A percentile compares a stretch with the other conserved stretches of the same genome.
These are phyloP conservation scores for Dothideomycetes sp. DNA, from an alignment of 2,329 filamentous ascomycete species.

Conservation along the genomic window DNA sequence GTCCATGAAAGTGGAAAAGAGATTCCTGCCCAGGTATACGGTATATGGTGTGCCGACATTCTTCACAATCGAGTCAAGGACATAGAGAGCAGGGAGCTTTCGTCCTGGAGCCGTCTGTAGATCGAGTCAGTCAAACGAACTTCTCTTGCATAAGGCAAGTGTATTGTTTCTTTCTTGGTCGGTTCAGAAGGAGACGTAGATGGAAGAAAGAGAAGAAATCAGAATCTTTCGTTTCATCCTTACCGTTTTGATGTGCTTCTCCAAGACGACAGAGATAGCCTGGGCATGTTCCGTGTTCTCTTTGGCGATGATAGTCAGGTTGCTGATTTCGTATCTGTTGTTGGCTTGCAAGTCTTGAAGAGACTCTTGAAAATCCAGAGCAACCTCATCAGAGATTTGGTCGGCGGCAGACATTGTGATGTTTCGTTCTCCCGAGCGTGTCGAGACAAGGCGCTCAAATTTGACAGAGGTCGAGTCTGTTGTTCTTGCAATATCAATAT, in stretches of 20 bases:
- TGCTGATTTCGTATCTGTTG: conserved; percentile 91
- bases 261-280: conserved; percentile 80
- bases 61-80: conserved; percentile 96
- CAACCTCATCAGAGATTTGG: conserved; percentile 77
- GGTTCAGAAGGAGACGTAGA: no score
- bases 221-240: conserved; percentile 31
- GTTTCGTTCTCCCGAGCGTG: conserved; percentile 4
- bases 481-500: conserved; percentile 22
- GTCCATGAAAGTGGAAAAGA: conserved; percentile 94
- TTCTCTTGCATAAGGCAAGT: no score
- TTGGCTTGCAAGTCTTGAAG: conserved; percentile 86
- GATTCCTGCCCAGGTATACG: conserved; percentile 80
- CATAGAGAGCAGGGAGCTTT: conserved; percentile 92
- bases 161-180: neutral
- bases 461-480: no score
- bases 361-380: conserved; percentile 88
- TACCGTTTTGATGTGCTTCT: conserved; percentile 93
- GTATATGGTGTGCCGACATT: conserved; percentile 98
- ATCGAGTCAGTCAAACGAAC: conserved; percentile 38
- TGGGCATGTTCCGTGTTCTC: conserved; percentile 95
- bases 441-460: conserved; percentile 19
- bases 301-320: conserved; percentile 91
- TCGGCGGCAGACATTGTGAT: conserved; percentile 31
- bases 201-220: neutral
- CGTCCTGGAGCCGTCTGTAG: conserved; percentile 71